Base-by-base conservation (phyloP, 2,329 filamentous ascomycete species). In the Lomentospora prolificans region DNA sequence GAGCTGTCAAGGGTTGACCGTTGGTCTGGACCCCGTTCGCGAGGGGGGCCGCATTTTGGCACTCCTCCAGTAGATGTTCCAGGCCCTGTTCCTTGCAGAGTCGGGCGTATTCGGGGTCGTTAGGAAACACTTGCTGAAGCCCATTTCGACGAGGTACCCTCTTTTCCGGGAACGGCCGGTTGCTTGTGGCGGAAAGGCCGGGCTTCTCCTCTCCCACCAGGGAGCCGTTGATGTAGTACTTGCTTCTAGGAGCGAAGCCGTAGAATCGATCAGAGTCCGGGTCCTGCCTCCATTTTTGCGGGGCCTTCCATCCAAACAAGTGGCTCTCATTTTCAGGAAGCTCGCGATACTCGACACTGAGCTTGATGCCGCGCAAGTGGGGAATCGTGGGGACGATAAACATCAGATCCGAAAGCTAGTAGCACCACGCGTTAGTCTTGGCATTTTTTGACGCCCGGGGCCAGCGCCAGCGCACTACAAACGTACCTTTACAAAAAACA, bases 401-500 rank as follows among this genome's bases (percentile, higher is more conserved):
- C 70, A 86, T 75, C 57, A 86, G 74, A 61, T 86, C 83, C 28
- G 81, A 82, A 55, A 81, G 72, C 81, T 84, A 60, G 44, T 3
- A 30, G 22, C 28, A 50, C 52, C 65, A 57, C 62, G 57, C 28
- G 33, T 19, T 9, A 46, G n/a, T 39, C 30, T 56, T n/a, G n/a
- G n/a, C n/a, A n/a, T n/a, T n/a, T n/a, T n/a, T n/a, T n/a, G n/a
- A n/a, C n/a, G n/a, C n/a, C n/a, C n/a, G n/a, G n/a, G n/a, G n/a
- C n/a, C n/a, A n/a, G n/a, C n/a, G n/a, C n/a, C n/a, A n/a, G n/a
- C n/a, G n/a, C n/a, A n/a, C n/a, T n/a, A n/a, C n/a, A n/a, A 19
- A 58, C 72, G 59, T 68, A 85, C 81, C 74, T 84, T 85, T 59
- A 86, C 78, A 62, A 86, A 85, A 65, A 86, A 86, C 74, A 85